Evolutionary conservation across 805 yeast species (phyloP).

Genomic region (Clavispora santaluciae): DNA sequence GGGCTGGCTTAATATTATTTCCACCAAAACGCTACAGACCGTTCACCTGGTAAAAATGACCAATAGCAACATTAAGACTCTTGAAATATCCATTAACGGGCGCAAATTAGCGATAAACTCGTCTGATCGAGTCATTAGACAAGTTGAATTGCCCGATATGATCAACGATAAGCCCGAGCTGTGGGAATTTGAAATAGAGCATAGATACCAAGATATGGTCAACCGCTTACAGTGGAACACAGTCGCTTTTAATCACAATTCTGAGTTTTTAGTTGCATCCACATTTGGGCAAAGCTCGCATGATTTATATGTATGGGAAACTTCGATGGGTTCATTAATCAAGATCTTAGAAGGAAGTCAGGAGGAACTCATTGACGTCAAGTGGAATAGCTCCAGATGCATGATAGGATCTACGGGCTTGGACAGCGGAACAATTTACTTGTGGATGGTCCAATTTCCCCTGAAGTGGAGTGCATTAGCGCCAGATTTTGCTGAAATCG

Average conservation of each 20-base stretch:
- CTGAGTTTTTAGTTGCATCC: slow-evolving; percentile 84
- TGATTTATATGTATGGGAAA: slow-evolving; percentile 90
- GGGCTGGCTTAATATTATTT: slow-evolving; percentile 63
- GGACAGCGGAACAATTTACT: slow-evolving; percentile 75
- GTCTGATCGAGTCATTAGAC: slow-evolving; percentile 74
- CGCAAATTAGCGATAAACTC: slow-evolving; percentile 65
- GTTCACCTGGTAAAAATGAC: slow-evolving; percentile 55
- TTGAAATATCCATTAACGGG: slow-evolving; percentile 55
- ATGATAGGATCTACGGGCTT: slow-evolving; percentile 77
- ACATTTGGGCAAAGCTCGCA: slow-evolving; percentile 81
- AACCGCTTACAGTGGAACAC: slow-evolving; percentile 87
- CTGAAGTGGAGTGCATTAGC: slow-evolving; percentile 97
- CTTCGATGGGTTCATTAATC: slow-evolving; percentile 78
- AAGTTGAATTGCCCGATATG: slow-evolving; percentile 46
- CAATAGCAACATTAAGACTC: slow-evolving; percentile 64
- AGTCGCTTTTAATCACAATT: slow-evolving; percentile 64
- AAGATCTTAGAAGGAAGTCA: slow-evolving; percentile 87
- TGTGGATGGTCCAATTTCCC: slow-evolving; percentile 79
- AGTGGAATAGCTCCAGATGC: slow-evolving; percentile 78
- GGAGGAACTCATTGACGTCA: slow-evolving; percentile 81
- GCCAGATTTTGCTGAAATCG: slow-evolving; percentile 93
- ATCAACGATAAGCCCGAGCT: slow-evolving; percentile 24
- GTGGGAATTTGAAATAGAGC: slow-evolving; percentile 63
- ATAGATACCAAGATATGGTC: slow-evolving; percentile 85
- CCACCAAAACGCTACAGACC: slow-evolving; percentile 24